A percentile compares a stretch with the other conserved stretches of the same genome.
phyloP scores from a whole-genome alignment of 192 early-diverging fungal species.

The Podila epigama region DNA sequence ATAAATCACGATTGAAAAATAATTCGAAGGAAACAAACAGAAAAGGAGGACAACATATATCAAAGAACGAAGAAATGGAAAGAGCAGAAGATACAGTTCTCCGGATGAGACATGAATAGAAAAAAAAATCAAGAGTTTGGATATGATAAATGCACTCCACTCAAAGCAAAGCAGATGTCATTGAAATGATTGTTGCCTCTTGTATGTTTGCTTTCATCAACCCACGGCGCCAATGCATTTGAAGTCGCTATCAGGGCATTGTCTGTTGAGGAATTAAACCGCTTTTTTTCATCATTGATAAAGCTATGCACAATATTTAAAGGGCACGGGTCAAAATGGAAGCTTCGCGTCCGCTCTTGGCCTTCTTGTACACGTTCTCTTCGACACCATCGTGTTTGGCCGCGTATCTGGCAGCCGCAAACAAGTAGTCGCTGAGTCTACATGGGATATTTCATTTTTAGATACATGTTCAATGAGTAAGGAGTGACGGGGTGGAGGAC shows the following conservation, averaged over 20 bases:
- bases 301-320: neutral
- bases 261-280: neutral
- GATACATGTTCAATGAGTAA: neutral
- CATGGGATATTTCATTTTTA: neutral
- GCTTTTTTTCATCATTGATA: neutral
- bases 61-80: neutral
- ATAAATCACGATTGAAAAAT: constrained; percentile 50
- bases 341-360: constrained; percentile 49
- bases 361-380: constrained; percentile 80
- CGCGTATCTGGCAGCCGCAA: constrained; percentile 85
- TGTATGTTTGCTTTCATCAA: too few species aligned
- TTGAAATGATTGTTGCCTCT: too few species aligned
- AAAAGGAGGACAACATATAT: neutral
- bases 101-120: too few species aligned
- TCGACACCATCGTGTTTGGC: constrained; percentile 72
- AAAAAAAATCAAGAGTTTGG: too few species aligned
- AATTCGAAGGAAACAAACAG: neutral
- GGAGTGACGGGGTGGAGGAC: neutral
- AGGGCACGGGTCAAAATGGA: constrained; percentile 21
- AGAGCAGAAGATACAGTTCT: too few species aligned
- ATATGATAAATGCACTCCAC: too few species aligned
- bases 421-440: constrained; percentile 88
- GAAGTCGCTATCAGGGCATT: too few species aligned
- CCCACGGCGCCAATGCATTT: too few species aligned
- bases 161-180: too few species aligned